These are phyloP conservation scores for Rhamnella rubrinervis DNA, from an alignment of 331 rosid genomes.

Conservation along the genomic window DNA sequence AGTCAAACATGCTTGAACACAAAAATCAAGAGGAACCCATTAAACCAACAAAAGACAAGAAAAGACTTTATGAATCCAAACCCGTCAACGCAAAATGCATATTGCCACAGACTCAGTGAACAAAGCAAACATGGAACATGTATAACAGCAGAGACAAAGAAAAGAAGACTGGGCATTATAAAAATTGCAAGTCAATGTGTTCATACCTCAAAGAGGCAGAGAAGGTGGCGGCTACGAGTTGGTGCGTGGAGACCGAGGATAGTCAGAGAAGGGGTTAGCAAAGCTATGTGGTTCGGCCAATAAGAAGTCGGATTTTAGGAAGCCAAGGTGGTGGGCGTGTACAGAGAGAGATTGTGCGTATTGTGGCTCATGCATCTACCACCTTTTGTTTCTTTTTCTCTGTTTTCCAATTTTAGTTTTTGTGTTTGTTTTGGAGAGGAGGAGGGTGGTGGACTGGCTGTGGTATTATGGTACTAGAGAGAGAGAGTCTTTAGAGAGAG, in stretches of 20 bases:
- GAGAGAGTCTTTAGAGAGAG: constrained; percentile 23
- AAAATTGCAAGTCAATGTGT: constrained; percentile 16
- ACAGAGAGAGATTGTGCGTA: constrained; percentile 28
- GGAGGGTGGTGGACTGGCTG: constrained; percentile 41
- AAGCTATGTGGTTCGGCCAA: constrained; percentile 20
- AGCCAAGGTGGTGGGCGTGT: constrained; percentile 59
- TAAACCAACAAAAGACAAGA: constrained; percentile 22
- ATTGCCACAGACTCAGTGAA: constrained; percentile 35
- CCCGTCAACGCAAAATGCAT: constrained; percentile 54
- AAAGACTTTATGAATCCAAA: constrained; percentile 5
- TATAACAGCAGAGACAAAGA: constrained; percentile 24
- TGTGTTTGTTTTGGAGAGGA: constrained; percentile 22
- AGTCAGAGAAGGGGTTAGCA: constrained; percentile 22
- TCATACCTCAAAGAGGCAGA: constrained; percentile 39
- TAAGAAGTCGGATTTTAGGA: constrained; percentile 30
- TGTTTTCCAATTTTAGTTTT: not conserved
- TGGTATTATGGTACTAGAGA: constrained; percentile 40
- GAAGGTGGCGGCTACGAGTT: constrained; percentile 32
- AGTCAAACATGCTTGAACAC: constrained; percentile 14
- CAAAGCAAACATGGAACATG: constrained; percentile 10
- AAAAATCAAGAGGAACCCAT: constrained; percentile 39
- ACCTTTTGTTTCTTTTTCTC: constrained; percentile 53
- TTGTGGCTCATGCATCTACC: constrained; percentile 87
- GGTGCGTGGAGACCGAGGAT: constrained; percentile 22
- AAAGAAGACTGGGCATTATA: constrained; percentile 18